These are phyloP conservation scores for Ophiosphaerella narmari DNA, from an alignment of 2,329 filamentous ascomycete genomes.

Conservation along the genomic window DNA sequence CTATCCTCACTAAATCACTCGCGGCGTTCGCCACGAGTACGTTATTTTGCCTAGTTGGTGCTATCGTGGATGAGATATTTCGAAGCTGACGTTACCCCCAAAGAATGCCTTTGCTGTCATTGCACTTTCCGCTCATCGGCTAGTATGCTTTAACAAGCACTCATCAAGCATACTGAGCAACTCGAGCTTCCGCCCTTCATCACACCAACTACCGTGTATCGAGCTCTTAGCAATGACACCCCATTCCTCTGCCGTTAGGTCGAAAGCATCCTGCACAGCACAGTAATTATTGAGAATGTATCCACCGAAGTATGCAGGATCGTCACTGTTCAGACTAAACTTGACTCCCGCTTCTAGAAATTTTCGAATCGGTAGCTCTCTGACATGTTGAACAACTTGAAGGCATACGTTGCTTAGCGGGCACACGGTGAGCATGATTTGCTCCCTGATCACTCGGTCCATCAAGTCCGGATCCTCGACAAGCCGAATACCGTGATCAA, in stretches of 20 bases:
- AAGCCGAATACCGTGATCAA: conserved; percentile 75
- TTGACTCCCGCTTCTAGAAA: conserved; percentile 67
- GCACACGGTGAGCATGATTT: conserved; percentile 71
- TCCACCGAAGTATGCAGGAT: conserved; percentile 63
- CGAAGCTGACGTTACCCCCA: too few relatives aligned
- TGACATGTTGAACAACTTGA: conserved; percentile 52
- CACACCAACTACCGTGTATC: conserved; percentile 73
- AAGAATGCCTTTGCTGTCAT: too few relatives aligned
- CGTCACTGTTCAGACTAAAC: conserved; percentile 70
- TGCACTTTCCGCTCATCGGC: not conserved
- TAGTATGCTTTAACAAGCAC: conserved; percentile 16
- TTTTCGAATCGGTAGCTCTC: conserved; percentile 61
- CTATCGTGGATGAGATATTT: too few relatives aligned
- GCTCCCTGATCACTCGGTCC: conserved; percentile 59
- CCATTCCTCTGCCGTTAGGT: conserved; percentile 69
- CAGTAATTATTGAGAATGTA: conserved; percentile 78
- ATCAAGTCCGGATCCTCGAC: conserved; percentile 65
- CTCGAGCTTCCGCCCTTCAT: conserved; percentile 63
- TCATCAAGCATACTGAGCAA: conserved; percentile 48
- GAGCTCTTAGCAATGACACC: conserved; percentile 63
- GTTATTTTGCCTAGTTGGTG: too few relatives aligned
- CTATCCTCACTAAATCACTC: too few relatives aligned
- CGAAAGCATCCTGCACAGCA: conserved; percentile 74
- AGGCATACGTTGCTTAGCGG: conserved; percentile 76
- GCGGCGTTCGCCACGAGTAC: too few relatives aligned